Conservation (phyloP, 225 moss, liverwort and hornwort genomes). For the Bryum argenteum region DNA sequence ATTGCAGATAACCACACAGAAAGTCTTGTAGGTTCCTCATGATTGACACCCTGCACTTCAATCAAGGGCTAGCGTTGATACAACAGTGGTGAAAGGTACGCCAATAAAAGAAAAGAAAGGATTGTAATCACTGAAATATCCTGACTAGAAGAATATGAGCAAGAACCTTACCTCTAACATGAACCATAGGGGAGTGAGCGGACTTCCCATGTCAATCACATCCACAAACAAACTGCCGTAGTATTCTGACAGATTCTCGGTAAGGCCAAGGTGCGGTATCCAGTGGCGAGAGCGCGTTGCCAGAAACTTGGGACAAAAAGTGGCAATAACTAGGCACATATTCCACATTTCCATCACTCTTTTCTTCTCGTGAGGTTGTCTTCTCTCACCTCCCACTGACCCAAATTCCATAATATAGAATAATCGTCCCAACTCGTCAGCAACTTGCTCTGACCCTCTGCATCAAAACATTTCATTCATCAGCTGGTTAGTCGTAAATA, state of each 20-base stretch:
- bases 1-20: conserved; percentile 77
- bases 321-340: conserved; percentile 73
- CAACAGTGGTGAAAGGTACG: background rate
- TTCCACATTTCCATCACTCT: conserved; percentile 41
- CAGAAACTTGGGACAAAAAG: conserved; percentile 77
- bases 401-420: conserved; percentile 43
- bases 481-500: background rate
- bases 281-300: conserved; percentile 68
- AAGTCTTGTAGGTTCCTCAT: conserved; percentile 63
- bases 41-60: conserved; percentile 49
- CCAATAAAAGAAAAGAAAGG: background rate
- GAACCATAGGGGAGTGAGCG: conserved; percentile 61
- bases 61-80: background rate
- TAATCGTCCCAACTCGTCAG: conserved; percentile 55
- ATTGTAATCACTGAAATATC: conserved; percentile 14
- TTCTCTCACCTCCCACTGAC: conserved; percentile 32
- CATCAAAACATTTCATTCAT: conserved; percentile 34
- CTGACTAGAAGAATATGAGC: conserved; percentile 11
- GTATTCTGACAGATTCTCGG: conserved; percentile 49
- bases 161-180: conserved; percentile 57
- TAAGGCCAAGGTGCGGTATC: conserved; percentile 73
- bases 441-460: conserved; percentile 81
- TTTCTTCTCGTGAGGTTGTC: conserved; percentile 30
- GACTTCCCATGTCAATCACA: conserved; percentile 37
- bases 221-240: conserved; percentile 49